Base-by-base conservation (phyloP, 495 filamentous ascomycete genomes). In the Podospora pseudoanserina region DNA sequence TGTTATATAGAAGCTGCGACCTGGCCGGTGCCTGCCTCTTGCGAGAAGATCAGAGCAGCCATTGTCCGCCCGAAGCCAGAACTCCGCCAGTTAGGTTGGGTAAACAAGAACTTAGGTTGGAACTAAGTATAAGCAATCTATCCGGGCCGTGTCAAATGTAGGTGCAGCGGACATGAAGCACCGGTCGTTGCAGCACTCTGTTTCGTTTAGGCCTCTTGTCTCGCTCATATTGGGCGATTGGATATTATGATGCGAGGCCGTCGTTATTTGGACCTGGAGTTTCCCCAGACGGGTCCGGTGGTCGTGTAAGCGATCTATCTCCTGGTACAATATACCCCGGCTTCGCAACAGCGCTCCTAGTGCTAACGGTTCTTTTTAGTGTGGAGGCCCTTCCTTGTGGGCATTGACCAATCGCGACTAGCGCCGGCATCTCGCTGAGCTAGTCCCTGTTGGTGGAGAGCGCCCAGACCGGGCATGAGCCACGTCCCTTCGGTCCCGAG, bases 231-330 rank as follows among this genome's bases (percentile, higher is more conserved):
- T 58, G 55, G 54, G 55, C 55, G 3, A 20, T 13, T 58, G n/a
- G 55, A 39, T 30, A 34, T 53, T 39, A 49, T 58, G 62, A 53
- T 62, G 65, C 66, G 56, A 62, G 53, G 5, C 2, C 63, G 19
- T 56, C 55, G 60, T 28, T 64, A 49, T 44, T 66, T 68, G 65
- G 67, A 55, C 57, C 66, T 74, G 74, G 74, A 61, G 60, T 72
- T 77, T 73, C 76, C 76, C 76, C 70, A 78, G 23, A 19, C 55
- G 18, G n/a, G 55, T 58, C 55, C 55, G 55, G 55, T 58, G 55
- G 34, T 44, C 63, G 65, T 65, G 57, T 68, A 60, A 66, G 66
- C 58, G 32, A 49, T 32, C 20, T 23, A 23, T 23, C 20, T 23
- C 20, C 20, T 23, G 1, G 18, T 71, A 71, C 70, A 71, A 60